A percentile compares a stretch with the other conserved stretches of the same genome.
These are phyloP conservation scores for Groenewaldozyma auringiensis DNA, from an alignment of 1,139 yeast species.

Conservation along the genomic window DNA sequence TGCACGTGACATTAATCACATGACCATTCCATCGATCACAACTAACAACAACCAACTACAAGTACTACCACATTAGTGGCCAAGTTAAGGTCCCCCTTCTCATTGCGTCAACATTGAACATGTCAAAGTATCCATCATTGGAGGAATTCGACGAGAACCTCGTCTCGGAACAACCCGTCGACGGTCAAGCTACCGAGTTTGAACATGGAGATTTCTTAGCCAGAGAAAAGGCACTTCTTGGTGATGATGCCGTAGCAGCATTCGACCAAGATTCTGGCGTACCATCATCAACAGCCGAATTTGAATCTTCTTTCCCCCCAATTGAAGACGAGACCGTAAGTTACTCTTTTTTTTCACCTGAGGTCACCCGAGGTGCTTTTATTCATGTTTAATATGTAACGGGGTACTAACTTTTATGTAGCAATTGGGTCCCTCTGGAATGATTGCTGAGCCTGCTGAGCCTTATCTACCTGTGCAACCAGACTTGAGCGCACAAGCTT, in stretches of 20 bases:
- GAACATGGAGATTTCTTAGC: conserved; percentile 59
- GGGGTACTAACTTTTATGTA: neutral
- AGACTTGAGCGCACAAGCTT: conserved; percentile 13
- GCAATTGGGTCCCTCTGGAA: conserved; percentile 19
- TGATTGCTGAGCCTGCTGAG: conserved; percentile 25
- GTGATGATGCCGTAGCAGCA: conserved; percentile 58
- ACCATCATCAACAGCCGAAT: conserved; percentile 14
- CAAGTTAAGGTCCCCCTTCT: too few relatives aligned
- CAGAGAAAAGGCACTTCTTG: conserved; percentile 78
- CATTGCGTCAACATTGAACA: too few relatives aligned
- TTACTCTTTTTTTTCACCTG: neutral
- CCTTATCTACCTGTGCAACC: conserved; percentile 27
- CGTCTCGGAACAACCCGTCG: conserved; percentile 13
- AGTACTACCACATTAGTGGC: too few relatives aligned
- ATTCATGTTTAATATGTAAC: too few relatives aligned
- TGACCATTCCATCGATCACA: too few relatives aligned
- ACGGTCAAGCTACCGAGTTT: conserved; percentile 30
- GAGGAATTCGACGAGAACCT: conserved; percentile 40
- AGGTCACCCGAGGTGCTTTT: too few relatives aligned
- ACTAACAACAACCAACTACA: too few relatives aligned
- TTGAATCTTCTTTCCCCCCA: conserved; percentile 40
- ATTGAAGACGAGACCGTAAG: conserved; percentile 38
- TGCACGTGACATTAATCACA: too few relatives aligned
- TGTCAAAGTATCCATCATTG: conserved; percentile 76
- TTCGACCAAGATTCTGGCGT: conserved; percentile 59